phyloP scores from a whole-genome alignment of 2,329 filamentous ascomycete genomes.

The Phialophora tarda region DNA sequence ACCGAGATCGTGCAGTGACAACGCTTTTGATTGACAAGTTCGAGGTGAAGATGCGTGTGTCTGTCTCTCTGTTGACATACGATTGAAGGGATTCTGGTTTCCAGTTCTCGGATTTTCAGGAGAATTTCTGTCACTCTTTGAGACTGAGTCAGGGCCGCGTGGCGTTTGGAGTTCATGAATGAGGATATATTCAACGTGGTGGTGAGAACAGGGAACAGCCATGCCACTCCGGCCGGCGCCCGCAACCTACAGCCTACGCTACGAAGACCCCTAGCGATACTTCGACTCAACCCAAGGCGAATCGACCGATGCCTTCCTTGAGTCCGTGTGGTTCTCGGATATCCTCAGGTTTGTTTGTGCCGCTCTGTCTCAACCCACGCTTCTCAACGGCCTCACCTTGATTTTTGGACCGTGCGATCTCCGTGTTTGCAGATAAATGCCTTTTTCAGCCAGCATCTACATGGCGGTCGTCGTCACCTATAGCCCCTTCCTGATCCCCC shows the following conservation, averaged over 20 bases:
- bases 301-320: no score
- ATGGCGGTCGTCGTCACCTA: no score
- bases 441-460: not conserved
- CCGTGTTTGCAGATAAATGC: no score
- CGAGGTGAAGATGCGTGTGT: not conserved
- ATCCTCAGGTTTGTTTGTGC: not conserved
- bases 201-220: no score
- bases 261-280: no score
- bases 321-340: not conserved
- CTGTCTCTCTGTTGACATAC: not conserved
- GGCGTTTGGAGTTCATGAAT: no score
- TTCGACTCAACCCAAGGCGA: no score
- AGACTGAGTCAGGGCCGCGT: not conserved
- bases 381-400: not conserved
- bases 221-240: no score
- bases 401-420: no score
- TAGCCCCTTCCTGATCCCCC: no score
- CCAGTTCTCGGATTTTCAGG: conserved; percentile 6
- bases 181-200: no score
- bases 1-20: conserved; percentile 1
- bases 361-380: not conserved
- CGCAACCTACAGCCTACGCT: no score
- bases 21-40: conserved; percentile 8
- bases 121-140: not conserved
- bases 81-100: not conserved